A percentile compares a stretch with the other conserved stretches of the same genome.
phyloP scores from a whole-genome alignment of 2,329 filamentous ascomycete genomes.

The Botrytis medusae region DNA sequence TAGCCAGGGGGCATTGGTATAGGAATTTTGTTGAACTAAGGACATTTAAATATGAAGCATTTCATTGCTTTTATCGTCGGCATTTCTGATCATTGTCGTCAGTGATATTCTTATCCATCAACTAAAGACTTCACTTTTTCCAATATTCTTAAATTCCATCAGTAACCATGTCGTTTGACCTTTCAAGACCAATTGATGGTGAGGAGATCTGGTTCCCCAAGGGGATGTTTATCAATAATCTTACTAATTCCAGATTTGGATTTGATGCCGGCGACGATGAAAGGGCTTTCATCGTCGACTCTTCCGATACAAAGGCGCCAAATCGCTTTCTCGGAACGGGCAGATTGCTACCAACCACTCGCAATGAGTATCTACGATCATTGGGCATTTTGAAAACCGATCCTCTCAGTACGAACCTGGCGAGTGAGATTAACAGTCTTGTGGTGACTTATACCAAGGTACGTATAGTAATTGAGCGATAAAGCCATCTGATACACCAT shows the following conservation, averaged over 20 bases:
- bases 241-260: background rate
- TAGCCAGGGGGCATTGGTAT: background rate
- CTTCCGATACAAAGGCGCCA: background rate
- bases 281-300: slow-evolving; percentile 8
- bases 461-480: background rate
- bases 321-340: background rate
- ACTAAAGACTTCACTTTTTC: background rate
- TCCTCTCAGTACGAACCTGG: background rate
- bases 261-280: background rate
- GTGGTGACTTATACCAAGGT: background rate
- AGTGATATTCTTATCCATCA: background rate
- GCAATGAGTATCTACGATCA: slow-evolving; percentile 5
- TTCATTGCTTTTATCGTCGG: background rate
- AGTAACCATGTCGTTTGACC: slow-evolving; percentile 1
- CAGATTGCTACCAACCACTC: background rate
- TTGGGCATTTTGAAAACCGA: background rate
- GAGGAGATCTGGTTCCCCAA: slow-evolving; percentile 10
- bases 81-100: background rate
- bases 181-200: slow-evolving; percentile 2
- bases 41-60: background rate
- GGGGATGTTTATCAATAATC: slow-evolving; percentile 11
- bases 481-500: background rate
- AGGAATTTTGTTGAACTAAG: too few relatives aligned
- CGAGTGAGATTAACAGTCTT: background rate
- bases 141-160: background rate